These are phyloP conservation scores for Sugiyamaella qingdaonensis DNA, from an alignment of 805 yeast genomes.

Conservation along the genomic window DNA sequence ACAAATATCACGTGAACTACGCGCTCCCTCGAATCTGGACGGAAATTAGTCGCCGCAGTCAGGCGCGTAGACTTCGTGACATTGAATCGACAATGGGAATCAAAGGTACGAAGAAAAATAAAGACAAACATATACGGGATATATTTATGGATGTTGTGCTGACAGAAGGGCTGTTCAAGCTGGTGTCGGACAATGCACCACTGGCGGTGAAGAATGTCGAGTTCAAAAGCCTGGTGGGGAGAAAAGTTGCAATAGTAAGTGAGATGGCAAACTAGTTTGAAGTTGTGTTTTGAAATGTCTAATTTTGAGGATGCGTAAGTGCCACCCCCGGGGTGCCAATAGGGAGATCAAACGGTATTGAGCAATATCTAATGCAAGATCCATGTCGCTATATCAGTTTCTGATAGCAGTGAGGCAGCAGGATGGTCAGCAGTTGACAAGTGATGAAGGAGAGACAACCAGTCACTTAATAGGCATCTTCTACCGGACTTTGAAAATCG, in stretches of 20 bases:
- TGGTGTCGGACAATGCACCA: constrained; percentile 88
- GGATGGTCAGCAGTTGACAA: constrained; percentile 90
- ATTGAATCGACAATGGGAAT: constrained; percentile 29
- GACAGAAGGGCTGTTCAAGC: constrained; percentile 66
- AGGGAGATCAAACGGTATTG: neutral
- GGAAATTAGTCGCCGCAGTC: neutral
- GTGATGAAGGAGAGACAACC: constrained; percentile 85
- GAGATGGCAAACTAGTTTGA: constrained; percentile 3
- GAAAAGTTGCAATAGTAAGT: constrained; percentile 85
- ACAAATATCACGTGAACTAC: constrained; percentile 5
- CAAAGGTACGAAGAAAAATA: constrained; percentile 22
- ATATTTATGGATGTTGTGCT: neutral
- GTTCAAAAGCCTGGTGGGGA: constrained; percentile 81
- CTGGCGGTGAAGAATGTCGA: constrained; percentile 70
- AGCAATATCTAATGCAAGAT: constrained; percentile 30
- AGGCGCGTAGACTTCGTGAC: neutral
- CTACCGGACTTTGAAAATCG: constrained; percentile 84
- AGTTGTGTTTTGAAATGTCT: neutral
- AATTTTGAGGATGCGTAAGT: constrained; percentile 29
- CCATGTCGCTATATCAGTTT: constrained; percentile 95
- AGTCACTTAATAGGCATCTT: constrained; percentile 95
- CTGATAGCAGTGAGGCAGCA: constrained; percentile 94
- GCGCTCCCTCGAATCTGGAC: constrained; percentile 5
- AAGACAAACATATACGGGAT: too few species aligned
- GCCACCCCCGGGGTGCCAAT: too few species aligned